Conservation (phyloP, 2,329 filamentous ascomycete genomes). For the Malbranchea zuffiana region DNA sequence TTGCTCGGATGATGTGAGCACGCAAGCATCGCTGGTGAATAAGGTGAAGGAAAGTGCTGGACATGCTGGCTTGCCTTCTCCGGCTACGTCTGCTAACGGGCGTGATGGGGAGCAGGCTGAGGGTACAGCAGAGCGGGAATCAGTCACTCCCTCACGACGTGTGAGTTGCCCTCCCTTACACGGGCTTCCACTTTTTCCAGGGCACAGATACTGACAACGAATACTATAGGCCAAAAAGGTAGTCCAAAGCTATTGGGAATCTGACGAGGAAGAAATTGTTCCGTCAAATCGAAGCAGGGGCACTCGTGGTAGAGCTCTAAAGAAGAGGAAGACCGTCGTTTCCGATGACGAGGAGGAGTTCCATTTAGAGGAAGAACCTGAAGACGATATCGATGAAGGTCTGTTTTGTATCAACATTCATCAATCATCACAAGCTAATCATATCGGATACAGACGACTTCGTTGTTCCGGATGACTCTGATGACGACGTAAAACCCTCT, state of each 20-base stretch:
- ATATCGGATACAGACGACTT: slow-evolving; percentile 71
- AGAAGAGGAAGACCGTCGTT: slow-evolving; percentile 53
- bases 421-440: slow-evolving; percentile 4
- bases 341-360: slow-evolving; percentile 61
- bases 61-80: slow-evolving; percentile 40
- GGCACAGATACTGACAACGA: neutral
- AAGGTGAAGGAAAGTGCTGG: slow-evolving; percentile 36
- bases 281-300: slow-evolving; percentile 40
- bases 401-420: slow-evolving; percentile 9
- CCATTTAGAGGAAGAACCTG: slow-evolving; percentile 45
- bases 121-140: slow-evolving; percentile 32
- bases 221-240: slow-evolving; percentile 46
- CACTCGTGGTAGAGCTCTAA: slow-evolving; percentile 38
- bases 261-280: slow-evolving; percentile 64
- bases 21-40: slow-evolving; percentile 22
- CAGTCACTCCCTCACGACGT: slow-evolving; percentile 70
- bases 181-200: neutral
- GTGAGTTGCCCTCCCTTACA: slow-evolving; percentile 36
- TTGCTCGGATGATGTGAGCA: slow-evolving; percentile 47
- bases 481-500: slow-evolving; percentile 54
- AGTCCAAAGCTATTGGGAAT: slow-evolving; percentile 70
- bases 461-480: slow-evolving; percentile 75
- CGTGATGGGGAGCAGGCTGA: slow-evolving; percentile 32
- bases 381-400: slow-evolving; percentile 41
- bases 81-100: slow-evolving; percentile 35